These are phyloP conservation scores for Fusarium oligoseptatum DNA, from an alignment of 2,329 filamentous ascomycete species.

Conservation along the genomic window DNA sequence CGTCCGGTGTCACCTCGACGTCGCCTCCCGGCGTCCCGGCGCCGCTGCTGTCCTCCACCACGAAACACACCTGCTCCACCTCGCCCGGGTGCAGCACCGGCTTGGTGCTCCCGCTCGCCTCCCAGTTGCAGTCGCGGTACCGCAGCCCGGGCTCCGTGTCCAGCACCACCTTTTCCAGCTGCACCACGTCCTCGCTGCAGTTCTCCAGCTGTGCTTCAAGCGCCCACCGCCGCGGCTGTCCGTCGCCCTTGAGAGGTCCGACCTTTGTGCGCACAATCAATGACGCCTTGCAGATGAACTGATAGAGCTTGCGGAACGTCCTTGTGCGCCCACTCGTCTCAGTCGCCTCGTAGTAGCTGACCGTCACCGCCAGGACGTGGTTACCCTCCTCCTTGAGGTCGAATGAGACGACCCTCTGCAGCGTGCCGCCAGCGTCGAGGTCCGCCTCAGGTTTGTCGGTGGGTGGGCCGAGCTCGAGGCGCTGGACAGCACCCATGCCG, in stretches of 20 bases:
- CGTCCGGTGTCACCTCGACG: constrained; percentile 63
- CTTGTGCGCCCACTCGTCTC: constrained; percentile 78
- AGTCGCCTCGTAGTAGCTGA: constrained; percentile 92
- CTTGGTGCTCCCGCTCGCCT: constrained; percentile 56
- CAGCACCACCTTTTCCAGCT: constrained; percentile 76
- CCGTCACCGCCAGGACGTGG: constrained; percentile 92
- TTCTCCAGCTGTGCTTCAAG: constrained; percentile 97
- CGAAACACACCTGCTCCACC: constrained; percentile 75
- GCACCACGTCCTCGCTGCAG: constrained; percentile 84
- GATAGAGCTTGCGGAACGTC: constrained; percentile 95
- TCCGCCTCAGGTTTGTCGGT: constrained; percentile 54
- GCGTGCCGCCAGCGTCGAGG: constrained; percentile 72
- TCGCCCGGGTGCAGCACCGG: constrained; percentile 73
- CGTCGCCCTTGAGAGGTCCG: constrained; percentile 64
- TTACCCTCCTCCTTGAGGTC: constrained; percentile 95
- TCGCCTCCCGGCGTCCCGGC: constrained; percentile 5
- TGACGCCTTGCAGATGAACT: constrained; percentile 93
- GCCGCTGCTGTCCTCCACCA: constrained; percentile 63
- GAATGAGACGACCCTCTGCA: constrained; percentile 87
- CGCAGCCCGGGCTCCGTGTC: constrained; percentile 65
- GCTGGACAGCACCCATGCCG: constrained; percentile 67
- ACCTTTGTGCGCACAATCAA: constrained; percentile 93
- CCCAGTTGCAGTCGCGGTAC: constrained; percentile 71
- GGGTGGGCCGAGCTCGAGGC: constrained; percentile 70
- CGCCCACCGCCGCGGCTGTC: constrained; percentile 68